These are phyloP conservation scores for Candida broadrunensis DNA, from an alignment of 805 yeast species.

Conservation along the genomic window DNA sequence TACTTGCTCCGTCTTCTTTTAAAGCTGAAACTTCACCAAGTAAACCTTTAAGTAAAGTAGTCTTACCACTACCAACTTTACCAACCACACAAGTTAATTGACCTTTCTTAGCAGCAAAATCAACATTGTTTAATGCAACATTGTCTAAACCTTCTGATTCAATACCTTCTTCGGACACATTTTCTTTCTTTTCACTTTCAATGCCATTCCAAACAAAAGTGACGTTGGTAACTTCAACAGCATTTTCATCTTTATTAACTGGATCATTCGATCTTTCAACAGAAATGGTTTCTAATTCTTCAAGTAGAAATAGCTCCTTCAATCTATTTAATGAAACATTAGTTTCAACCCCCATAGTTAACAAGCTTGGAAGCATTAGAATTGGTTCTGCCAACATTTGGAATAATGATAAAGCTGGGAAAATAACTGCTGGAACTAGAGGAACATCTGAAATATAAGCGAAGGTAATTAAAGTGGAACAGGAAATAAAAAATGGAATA, in stretches of 20 bases:
- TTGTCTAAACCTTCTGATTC: conserved; percentile 15
- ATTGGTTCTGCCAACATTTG: conserved; percentile 35
- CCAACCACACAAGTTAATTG: conserved; percentile 41
- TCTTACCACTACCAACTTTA: conserved; percentile 39
- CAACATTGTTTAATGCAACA: conserved; percentile 28
- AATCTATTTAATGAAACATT: conserved; percentile 33
- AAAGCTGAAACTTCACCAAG: conserved; percentile 29
- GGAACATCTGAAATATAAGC: conserved; percentile 19
- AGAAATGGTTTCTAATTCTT: conserved; percentile 27
- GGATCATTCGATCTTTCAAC: conserved; percentile 9
- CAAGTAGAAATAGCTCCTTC: conserved; percentile 27
- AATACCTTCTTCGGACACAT: conserved; percentile 13
- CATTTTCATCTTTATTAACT: conserved; percentile 21
- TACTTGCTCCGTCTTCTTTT: conserved; percentile 10
- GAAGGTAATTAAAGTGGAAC: conserved; percentile 29
- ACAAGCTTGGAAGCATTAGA: conserved; percentile 27
- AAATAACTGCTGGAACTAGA: conserved; percentile 34
- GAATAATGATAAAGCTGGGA: conserved; percentile 40
- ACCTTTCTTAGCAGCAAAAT: conserved; percentile 31
- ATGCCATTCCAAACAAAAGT: conserved; percentile 27
- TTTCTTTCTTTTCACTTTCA: conserved; percentile 38
- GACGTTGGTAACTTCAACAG: conserved; percentile 25
- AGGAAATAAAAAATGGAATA: conserved; percentile 34
- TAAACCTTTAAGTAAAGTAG: conserved; percentile 33
- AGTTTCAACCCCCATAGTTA: conserved; percentile 26